Conservation (phyloP, 108 stramenopile genomes). For the Pseudonitzschia multiseries region DNA sequence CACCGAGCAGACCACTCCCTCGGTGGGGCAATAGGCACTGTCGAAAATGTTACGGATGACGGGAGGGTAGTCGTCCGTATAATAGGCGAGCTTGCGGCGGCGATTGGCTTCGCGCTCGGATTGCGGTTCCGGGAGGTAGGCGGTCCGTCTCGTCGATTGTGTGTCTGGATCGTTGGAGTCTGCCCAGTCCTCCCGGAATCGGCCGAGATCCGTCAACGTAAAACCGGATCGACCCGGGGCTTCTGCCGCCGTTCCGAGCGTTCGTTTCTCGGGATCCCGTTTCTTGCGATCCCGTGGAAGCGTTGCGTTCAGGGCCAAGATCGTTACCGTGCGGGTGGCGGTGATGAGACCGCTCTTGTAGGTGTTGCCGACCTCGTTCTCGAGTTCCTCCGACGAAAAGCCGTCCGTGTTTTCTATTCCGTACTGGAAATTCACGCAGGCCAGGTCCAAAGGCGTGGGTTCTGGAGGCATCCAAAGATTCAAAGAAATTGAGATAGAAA, state of each 20-base stretch:
- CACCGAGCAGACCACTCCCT: slow-evolving; percentile 12
- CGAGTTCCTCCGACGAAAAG: slow-evolving; percentile 42
- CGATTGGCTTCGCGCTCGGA: neutral
- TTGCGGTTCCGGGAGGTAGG: neutral
- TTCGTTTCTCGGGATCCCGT: neutral
- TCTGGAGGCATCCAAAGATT: slow-evolving; percentile 3
- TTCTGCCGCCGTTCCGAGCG: too few relatives aligned
- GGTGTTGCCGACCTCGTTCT: slow-evolving; percentile 52
- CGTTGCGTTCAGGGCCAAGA: slow-evolving; percentile 52
- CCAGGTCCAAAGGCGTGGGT: slow-evolving; percentile 12
- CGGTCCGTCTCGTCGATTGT: neutral
- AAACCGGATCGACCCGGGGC: neutral
- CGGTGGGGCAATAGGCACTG: slow-evolving; percentile 26
- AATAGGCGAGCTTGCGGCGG: slow-evolving; percentile 41
- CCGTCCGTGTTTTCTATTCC: slow-evolving; percentile 28
- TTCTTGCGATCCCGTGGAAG: slow-evolving; percentile 25
- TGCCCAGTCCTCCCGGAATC: neutral
- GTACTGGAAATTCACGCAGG: slow-evolving; percentile 34
- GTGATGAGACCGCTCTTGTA: slow-evolving; percentile 49
- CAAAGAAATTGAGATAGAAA: neutral
- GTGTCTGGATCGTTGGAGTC: neutral
- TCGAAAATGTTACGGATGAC: slow-evolving; percentile 45
- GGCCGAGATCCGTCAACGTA: neutral
- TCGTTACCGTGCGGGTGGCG: slow-evolving; percentile 41
- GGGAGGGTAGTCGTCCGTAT: slow-evolving; percentile 43